Evolutionary conservation across 305 asterid genomes (phyloP).

Genomic region (Solanum hybrid): DNA sequence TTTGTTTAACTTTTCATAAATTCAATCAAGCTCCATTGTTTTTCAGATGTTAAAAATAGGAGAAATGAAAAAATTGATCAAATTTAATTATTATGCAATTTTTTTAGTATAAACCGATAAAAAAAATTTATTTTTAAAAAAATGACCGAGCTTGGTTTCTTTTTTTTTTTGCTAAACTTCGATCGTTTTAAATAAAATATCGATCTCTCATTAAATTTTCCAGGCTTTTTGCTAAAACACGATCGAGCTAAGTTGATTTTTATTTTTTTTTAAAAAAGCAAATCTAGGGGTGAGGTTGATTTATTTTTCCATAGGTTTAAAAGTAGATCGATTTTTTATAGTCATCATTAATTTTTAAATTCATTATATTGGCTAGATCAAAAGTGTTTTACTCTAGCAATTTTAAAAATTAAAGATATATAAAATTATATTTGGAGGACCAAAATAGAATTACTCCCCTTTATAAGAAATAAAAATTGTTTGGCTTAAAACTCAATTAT

Average conservation of each 20-base stretch:
- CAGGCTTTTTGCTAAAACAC: accelerated
- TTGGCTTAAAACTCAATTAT: background rate
- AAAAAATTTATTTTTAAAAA: background rate
- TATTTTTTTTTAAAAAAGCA: too few species aligned
- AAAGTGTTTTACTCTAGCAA: background rate
- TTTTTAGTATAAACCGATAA: background rate
- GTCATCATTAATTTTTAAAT: background rate
- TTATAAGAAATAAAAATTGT: background rate
- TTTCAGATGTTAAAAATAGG: background rate
- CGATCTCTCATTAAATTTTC: background rate
- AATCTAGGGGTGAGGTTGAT: background rate
- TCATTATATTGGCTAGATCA: background rate
- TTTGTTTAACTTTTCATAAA: background rate
- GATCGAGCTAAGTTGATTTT: background rate
- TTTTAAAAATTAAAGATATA: background rate
- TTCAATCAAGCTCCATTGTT: background rate
- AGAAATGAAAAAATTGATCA: background rate
- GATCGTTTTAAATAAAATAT: background rate
- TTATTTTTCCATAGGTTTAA: background rate
- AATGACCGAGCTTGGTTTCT: too few species aligned
- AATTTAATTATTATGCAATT: background rate
- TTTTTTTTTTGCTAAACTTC: background rate
- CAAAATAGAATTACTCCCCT: background rate
- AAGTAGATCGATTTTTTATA: background rate
- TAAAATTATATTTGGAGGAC: background rate